Conservation (phyloP, 2,329 filamentous ascomycete species). For the Neospermospora avenae region DNA sequence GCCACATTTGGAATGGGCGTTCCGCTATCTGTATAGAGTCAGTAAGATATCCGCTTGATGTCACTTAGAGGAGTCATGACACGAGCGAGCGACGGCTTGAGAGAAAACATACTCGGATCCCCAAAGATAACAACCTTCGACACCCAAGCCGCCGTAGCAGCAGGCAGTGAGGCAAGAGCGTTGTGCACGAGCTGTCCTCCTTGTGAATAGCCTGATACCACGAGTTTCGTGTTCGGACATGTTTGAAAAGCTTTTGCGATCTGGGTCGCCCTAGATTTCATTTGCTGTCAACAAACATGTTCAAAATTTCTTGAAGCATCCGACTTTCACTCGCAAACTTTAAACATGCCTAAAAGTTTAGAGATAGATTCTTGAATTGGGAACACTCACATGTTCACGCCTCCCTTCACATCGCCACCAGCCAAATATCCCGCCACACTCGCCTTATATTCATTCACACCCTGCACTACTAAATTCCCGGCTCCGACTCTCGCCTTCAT, state of each 20-base stretch:
- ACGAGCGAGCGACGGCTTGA: neutral
- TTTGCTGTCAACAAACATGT: neutral
- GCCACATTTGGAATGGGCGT: conserved; percentile 26
- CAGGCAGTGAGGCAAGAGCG: conserved; percentile 35
- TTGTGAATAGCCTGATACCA: conserved; percentile 42
- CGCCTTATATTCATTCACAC: conserved; percentile 36
- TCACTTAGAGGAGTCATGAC: no score
- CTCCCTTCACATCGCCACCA: conserved; percentile 28
- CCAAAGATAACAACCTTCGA: conserved; percentile 43
- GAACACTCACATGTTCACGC: conserved; percentile 27
- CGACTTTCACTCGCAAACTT: no score
- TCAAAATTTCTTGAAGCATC: neutral
- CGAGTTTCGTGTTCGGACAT: conserved; percentile 39
- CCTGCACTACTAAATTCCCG: conserved; percentile 29
- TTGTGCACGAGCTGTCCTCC: conserved; percentile 45
- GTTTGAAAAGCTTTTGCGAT: conserved; percentile 34
- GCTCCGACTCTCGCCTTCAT: conserved; percentile 25
- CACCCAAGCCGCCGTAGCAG: conserved; percentile 33
- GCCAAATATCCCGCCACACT: conserved; percentile 25
- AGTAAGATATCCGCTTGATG: no score
- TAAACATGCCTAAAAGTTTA: no score
- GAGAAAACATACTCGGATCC: conserved; percentile 37
- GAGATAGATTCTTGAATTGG: no score
- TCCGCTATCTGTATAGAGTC: conserved; percentile 18
- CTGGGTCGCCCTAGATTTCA: conserved; percentile 27